phyloP scores from a whole-genome alignment of 2,329 filamentous ascomycete species.

The Fusarium irregulare region DNA sequence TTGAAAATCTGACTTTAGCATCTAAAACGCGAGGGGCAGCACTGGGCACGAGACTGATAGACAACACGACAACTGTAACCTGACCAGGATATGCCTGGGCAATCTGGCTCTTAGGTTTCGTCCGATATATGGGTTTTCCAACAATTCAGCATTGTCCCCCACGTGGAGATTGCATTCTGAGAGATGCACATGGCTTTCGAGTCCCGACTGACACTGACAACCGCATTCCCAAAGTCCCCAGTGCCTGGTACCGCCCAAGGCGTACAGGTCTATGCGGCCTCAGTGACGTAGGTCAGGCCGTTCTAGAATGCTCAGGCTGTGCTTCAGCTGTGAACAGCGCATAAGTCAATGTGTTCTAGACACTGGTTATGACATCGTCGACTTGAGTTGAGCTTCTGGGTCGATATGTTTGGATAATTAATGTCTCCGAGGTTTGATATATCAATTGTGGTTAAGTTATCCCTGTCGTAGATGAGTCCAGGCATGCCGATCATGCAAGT shows the following conservation, averaged over 20 bases:
- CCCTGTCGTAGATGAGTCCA: constrained; percentile 29
- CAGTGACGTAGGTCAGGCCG: constrained; percentile 44
- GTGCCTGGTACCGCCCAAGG: constrained; percentile 8
- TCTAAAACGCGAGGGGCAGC: constrained; percentile 31
- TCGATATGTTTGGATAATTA: background rate
- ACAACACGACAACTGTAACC: constrained; percentile 15
- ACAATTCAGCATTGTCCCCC: constrained; percentile 19
- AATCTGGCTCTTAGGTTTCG: background rate
- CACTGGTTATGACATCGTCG: constrained; percentile 25
- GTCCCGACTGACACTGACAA: background rate
- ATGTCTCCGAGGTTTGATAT: background rate
- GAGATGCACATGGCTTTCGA: constrained; percentile 10
- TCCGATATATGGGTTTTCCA: constrained; percentile 11
- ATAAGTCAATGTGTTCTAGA: constrained; percentile 28
- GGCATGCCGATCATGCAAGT: constrained; percentile 33
- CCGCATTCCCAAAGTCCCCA: constrained; percentile 10
- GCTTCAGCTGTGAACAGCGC: constrained; percentile 28
- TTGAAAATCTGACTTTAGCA: constrained; percentile 25
- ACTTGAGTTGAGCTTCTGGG: constrained; percentile 10
- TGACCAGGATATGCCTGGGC: constrained; percentile 10
- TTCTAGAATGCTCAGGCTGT: constrained; percentile 44
- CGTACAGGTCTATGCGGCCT: constrained; percentile 25
- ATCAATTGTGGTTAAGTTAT: constrained; percentile 19
- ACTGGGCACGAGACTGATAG: constrained; percentile 27
- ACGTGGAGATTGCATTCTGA: constrained; percentile 4